phyloP scores from a whole-genome alignment of 2,329 filamentous ascomycete species.

The Trichoderma citrinoviride region DNA sequence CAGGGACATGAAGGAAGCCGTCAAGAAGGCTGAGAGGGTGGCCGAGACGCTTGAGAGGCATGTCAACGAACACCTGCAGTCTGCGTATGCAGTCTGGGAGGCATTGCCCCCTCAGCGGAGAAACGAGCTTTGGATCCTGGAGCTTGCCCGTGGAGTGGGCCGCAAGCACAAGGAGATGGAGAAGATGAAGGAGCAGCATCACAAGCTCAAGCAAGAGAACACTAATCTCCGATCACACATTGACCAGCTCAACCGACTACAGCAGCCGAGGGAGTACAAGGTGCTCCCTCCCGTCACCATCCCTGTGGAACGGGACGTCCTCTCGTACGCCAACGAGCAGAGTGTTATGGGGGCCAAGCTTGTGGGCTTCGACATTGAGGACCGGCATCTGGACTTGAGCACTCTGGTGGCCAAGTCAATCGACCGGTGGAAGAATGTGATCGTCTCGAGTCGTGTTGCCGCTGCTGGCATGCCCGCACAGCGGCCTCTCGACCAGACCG shows the following conservation, averaged over 20 bases:
- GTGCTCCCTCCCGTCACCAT: slow-evolving; percentile 51
- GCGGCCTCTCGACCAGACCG: slow-evolving; percentile 44
- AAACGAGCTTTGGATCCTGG: slow-evolving; percentile 59
- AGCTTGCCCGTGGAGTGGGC: slow-evolving; percentile 59
- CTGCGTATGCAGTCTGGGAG: slow-evolving; percentile 75
- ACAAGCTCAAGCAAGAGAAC: slow-evolving; percentile 55
- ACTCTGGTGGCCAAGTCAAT: slow-evolving; percentile 54
- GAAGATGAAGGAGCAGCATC: slow-evolving; percentile 50
- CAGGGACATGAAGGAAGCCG: slow-evolving; percentile 45
- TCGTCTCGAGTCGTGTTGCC: slow-evolving; percentile 48
- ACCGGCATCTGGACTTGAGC: slow-evolving; percentile 52
- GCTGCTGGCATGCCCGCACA: slow-evolving; percentile 50
- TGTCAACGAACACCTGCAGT: slow-evolving; percentile 71
- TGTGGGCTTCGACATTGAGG: slow-evolving; percentile 49
- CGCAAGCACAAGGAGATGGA: slow-evolving; percentile 55
- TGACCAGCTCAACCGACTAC: slow-evolving; percentile 56
- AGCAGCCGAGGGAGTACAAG: slow-evolving; percentile 60
- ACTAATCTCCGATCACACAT: slow-evolving; percentile 56
- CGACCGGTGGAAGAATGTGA: slow-evolving; percentile 60
- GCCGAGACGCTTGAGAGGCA: slow-evolving; percentile 65
- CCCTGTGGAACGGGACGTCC: slow-evolving; percentile 49
- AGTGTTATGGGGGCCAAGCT: slow-evolving; percentile 40
- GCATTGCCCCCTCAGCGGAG: slow-evolving; percentile 56
- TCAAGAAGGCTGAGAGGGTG: slow-evolving; percentile 48
- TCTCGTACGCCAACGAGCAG: slow-evolving; percentile 48